Evolutionary conservation across 176 grass and related monocot species (phyloP).

Genomic region (Avena atlantica): DNA sequence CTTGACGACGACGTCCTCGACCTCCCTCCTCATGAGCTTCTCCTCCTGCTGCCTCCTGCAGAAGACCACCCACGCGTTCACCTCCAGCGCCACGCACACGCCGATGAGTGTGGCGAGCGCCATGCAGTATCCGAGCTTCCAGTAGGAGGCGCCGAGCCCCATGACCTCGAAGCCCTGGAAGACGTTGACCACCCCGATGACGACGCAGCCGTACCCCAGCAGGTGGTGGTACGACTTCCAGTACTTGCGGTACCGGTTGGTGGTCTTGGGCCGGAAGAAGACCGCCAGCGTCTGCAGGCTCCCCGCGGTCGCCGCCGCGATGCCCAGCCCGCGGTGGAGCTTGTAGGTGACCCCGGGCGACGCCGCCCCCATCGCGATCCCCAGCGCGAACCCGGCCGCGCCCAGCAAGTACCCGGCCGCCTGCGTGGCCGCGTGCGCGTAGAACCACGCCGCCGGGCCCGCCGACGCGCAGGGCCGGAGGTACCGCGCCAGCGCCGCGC

Average conservation of each 20-base stretch:
- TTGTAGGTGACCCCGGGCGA: constrained; percentile 78
- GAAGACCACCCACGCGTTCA: constrained; percentile 96
- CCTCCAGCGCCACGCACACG: constrained; percentile 86
- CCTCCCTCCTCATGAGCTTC: constrained; percentile 58
- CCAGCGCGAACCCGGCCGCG: constrained; percentile 78
- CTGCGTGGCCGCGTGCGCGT: constrained; percentile 79
- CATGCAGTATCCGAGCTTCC: constrained; percentile 96
- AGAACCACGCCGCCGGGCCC: constrained; percentile 81
- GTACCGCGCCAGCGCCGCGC: constrained; percentile 85
- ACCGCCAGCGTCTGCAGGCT: constrained; percentile 90
- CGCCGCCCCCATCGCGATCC: constrained; percentile 74
- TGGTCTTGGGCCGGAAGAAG: constrained; percentile 93
- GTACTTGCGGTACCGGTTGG: constrained; percentile 93
- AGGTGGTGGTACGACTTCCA: constrained; percentile 99
- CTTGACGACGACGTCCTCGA: constrained; percentile 64
- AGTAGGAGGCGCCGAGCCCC: constrained; percentile 79
- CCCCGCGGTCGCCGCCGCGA: constrained; percentile 74
- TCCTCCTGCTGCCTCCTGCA: constrained; percentile 78
- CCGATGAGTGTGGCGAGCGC: constrained; percentile 74
- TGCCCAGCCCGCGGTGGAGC: constrained; percentile 85
- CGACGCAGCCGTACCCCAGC: constrained; percentile 86
- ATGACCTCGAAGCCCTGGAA: constrained; percentile 98
- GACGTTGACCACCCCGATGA: constrained; percentile 93
- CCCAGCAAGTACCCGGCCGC: constrained; percentile 64
- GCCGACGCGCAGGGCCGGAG: constrained; percentile 71